These are phyloP conservation scores for Chrysanthemum makinoi DNA, from an alignment of 129 eudicot genomes.

Conservation along the genomic window DNA sequence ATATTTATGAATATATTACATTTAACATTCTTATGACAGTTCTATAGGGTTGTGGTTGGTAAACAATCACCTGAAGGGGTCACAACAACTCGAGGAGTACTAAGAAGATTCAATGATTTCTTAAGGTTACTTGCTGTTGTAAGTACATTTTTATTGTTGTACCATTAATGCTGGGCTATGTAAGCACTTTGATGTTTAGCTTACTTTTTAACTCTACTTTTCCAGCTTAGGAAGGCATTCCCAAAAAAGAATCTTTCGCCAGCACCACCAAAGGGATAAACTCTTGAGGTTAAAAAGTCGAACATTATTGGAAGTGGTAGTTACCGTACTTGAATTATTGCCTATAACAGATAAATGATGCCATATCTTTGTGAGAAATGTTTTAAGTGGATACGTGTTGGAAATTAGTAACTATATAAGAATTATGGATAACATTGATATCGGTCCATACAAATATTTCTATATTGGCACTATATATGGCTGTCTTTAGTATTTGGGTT, in stretches of 20 bases:
- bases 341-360: too few species aligned
- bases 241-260: conserved; percentile 78
- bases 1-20: conserved; percentile 16
- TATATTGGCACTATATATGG: background rate
- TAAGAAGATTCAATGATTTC: conserved; percentile 97
- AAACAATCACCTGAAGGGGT: conserved; percentile 90
- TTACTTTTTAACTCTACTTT: conserved; percentile 10
- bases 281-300: conserved; percentile 66
- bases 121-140: conserved; percentile 85
- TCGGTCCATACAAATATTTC: too few species aligned
- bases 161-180: background rate
- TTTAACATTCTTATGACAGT: conserved; percentile 69
- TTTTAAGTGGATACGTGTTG: too few species aligned
- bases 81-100: conserved; percentile 74
- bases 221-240: conserved; percentile 73
- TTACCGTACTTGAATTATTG: too few species aligned
- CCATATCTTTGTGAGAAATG: too few species aligned
- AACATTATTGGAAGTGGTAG: conserved; percentile 84
- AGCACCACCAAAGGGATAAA: conserved; percentile 97
- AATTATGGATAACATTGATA: too few species aligned
- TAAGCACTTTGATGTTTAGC: background rate
- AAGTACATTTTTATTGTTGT: conserved; percentile 36
- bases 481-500: background rate
- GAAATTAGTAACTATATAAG: too few species aligned
- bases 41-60: conserved; percentile 95